Evolutionary conservation across 2,329 filamentous ascomycete species (phyloP).

Genomic region (Diaporthe australafricana): DNA sequence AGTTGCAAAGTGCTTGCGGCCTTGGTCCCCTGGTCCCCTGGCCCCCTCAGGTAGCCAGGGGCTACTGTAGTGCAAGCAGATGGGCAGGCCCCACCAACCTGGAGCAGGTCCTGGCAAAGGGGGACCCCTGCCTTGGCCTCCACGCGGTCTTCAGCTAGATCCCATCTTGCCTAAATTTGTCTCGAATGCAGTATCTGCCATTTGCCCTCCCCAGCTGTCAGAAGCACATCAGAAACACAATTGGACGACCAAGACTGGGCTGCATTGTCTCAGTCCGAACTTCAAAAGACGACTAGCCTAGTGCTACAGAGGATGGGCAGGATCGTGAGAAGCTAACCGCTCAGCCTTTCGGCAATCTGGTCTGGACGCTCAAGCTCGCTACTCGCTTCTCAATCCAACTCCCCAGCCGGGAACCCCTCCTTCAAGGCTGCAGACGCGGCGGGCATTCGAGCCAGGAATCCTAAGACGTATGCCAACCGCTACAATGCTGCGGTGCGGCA

Average conservation of each 20-base stretch:
- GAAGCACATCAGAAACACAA: neutral
- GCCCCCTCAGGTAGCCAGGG: neutral
- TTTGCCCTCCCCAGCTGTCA: constrained; percentile 13
- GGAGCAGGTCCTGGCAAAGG: neutral
- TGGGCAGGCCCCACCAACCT: constrained; percentile 3
- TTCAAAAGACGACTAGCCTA: neutral
- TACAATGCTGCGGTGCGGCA: neutral
- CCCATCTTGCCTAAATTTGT: constrained; percentile 24
- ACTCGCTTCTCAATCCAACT: neutral
- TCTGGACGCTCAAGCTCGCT: neutral
- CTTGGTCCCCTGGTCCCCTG: too few species aligned
- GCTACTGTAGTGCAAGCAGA: neutral
- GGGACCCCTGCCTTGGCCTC: constrained; percentile 21
- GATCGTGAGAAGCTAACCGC: constrained; percentile 3
- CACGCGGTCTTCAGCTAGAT: constrained; percentile 4
- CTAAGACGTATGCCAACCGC: neutral
- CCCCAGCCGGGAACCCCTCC: neutral
- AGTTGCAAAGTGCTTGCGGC: neutral
- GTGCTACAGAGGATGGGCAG: constrained; percentile 16
- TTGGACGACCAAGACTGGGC: constrained; percentile 1
- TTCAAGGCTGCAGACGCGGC: neutral
- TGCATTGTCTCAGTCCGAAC: constrained; percentile 18
- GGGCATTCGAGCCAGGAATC: neutral
- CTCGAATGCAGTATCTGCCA: neutral
- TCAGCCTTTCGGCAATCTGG: neutral